These are phyloP conservation scores for Metschnikowia matae DNA, from an alignment of 805 yeast species.

Conservation along the genomic window DNA sequence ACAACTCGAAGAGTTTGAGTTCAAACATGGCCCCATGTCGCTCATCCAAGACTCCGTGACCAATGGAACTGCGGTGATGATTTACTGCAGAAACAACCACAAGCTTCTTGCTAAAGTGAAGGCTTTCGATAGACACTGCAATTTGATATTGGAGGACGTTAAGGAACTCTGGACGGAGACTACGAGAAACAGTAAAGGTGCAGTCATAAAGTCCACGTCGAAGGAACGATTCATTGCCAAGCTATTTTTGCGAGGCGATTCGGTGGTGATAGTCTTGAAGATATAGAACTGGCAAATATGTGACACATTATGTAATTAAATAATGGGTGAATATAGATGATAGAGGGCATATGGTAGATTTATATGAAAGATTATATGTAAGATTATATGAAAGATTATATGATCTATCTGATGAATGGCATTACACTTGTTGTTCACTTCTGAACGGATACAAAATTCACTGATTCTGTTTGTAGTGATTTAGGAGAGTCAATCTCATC, in stretches of 20 bases:
- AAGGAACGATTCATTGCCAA: constrained; percentile 77
- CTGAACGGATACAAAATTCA: no score
- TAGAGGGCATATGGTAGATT: no score
- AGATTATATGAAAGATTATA: no score
- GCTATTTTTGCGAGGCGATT: constrained; percentile 91
- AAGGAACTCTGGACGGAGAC: constrained; percentile 79
- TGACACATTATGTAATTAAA: no score
- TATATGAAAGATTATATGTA: no score
- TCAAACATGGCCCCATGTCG: constrained; percentile 85
- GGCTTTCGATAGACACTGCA: constrained; percentile 95
- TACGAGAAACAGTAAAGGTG: constrained; percentile 61
- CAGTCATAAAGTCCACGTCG: constrained; percentile 60
- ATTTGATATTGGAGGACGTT: constrained; percentile 87
- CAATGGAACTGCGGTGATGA: constrained; percentile 70
- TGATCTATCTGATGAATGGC: no score
- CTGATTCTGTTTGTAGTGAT: no score
- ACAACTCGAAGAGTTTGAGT: constrained; percentile 84
- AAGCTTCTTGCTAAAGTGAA: constrained; percentile 85
- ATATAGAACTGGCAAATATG: constrained; percentile 16
- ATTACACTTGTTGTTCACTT: no score
- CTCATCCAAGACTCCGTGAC: constrained; percentile 80
- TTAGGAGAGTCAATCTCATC: no score
- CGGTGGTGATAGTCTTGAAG: constrained; percentile 78
- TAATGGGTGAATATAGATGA: no score
- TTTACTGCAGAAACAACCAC: constrained; percentile 89